These are phyloP conservation scores for Cyanidium caldarium DNA, from an alignment of 23 red algal genomes.

Conservation along the genomic window DNA sequence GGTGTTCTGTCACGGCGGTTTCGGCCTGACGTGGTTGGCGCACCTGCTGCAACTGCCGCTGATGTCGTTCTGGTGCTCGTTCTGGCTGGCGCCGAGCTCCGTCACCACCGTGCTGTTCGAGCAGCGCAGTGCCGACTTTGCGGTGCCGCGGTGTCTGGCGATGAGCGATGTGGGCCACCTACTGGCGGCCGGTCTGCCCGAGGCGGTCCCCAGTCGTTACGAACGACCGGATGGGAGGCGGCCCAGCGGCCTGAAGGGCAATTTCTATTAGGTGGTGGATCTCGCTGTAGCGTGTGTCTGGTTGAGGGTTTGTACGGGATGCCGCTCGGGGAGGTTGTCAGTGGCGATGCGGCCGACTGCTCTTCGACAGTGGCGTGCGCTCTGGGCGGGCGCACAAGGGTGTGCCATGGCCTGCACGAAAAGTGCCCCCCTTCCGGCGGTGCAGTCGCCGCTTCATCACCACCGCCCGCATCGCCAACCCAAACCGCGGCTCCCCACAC, in stretches of 20 bases:
- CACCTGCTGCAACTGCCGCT: conserved; percentile 73
- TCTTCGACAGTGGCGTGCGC: too few relatives aligned
- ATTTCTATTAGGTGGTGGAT: neutral
- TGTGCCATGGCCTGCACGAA: too few relatives aligned
- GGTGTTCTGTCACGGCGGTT: conserved; percentile 96
- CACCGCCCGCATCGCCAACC: too few relatives aligned
- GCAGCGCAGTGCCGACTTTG: conserved; percentile 38
- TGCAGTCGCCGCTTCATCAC: too few relatives aligned
- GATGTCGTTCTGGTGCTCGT: conserved; percentile 48
- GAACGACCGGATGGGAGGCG: neutral
- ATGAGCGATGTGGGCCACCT: neutral
- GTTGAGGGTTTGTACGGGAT: too few relatives aligned
- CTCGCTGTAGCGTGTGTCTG: too few relatives aligned
- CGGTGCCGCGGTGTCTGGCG: conserved; percentile 34
- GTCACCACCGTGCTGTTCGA: conserved; percentile 96
- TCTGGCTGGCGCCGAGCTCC: conserved; percentile 65
- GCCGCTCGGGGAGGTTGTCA: too few relatives aligned
- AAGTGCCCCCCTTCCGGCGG: too few relatives aligned
- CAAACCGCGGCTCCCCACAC: too few relatives aligned
- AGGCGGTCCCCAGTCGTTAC: conserved; percentile 1
- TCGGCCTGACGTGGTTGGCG: conserved; percentile 90
- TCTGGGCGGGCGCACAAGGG: too few relatives aligned
- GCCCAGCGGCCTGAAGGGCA: conserved; percentile 1
- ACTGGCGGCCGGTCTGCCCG: neutral
- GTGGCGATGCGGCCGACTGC: too few relatives aligned